Conservation (phyloP, 1,284 basidiomycete genomes). For the Earliella scabrosa region DNA sequence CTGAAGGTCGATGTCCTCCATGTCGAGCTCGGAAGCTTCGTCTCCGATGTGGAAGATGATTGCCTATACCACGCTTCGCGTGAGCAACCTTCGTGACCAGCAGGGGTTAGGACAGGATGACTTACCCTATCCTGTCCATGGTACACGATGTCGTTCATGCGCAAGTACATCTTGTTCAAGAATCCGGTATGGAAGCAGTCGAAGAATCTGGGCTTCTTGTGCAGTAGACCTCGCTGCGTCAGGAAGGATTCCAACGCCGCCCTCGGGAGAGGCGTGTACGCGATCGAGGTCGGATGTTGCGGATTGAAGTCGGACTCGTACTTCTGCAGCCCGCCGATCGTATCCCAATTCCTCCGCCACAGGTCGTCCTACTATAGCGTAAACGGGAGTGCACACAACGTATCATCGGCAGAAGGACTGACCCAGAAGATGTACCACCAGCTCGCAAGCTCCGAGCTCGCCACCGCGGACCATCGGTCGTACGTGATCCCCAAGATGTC, state of each 20-base stretch:
- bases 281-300: slow-evolving; percentile 73
- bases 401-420: slow-evolving; percentile 25
- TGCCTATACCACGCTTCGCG: slow-evolving; percentile 43
- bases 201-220: slow-evolving; percentile 47
- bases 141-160: slow-evolving; percentile 77
- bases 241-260: slow-evolving; percentile 69
- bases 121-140: slow-evolving; percentile 53
- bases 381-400: neutral
- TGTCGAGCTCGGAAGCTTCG: slow-evolving; percentile 54
- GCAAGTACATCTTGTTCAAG: slow-evolving; percentile 77
- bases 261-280: slow-evolving; percentile 76
- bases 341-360: slow-evolving; percentile 68
- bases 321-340: slow-evolving; percentile 50
- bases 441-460: slow-evolving; percentile 54
- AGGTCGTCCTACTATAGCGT: slow-evolving; percentile 72
- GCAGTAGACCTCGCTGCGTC: slow-evolving; percentile 61
- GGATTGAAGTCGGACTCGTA: slow-evolving; percentile 73
- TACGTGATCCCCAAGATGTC: slow-evolving; percentile 58
- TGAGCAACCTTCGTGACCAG: neutral
- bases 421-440: slow-evolving; percentile 91
- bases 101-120: neutral
- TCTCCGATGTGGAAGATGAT: slow-evolving; percentile 66
- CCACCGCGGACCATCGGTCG: slow-evolving; percentile 60
- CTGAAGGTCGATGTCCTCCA: slow-evolving; percentile 61
- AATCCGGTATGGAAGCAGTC: slow-evolving; percentile 72